Conservation (phyloP, 495 filamentous ascomycete species). For the Penicillium lividum region DNA sequence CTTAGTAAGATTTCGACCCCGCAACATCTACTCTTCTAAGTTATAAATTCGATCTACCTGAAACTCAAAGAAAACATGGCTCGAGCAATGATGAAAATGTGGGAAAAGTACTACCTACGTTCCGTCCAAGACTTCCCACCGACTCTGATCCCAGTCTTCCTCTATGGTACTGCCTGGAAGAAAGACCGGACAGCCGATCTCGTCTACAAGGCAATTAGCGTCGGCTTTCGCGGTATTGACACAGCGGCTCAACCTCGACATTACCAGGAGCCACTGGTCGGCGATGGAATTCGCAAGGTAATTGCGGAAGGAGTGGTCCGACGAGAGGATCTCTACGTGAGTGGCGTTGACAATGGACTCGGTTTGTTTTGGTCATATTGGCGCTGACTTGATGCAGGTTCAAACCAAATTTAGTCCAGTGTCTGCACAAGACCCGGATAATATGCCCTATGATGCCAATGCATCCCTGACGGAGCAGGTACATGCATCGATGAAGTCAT, state of each 20-base stretch:
- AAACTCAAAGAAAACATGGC: constrained; percentile 19
- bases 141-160: constrained; percentile 51
- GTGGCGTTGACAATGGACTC: constrained; percentile 18
- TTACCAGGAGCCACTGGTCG: constrained; percentile 74
- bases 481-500: constrained; percentile 63
- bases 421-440: constrained; percentile 57
- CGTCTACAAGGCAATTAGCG: constrained; percentile 65
- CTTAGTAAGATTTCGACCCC: not conserved
- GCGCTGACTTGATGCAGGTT: constrained; percentile 46
- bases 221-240: constrained; percentile 75
- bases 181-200: constrained; percentile 66
- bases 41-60: not conserved
- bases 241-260: constrained; percentile 79
- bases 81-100: constrained; percentile 32
- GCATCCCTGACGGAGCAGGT: constrained; percentile 60
- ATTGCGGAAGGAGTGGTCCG: constrained; percentile 57
- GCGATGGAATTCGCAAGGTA: constrained; percentile 60
- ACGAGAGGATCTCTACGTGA: constrained; percentile 62
- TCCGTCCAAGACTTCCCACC: constrained; percentile 29
- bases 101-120: constrained; percentile 38
- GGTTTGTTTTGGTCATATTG: not conserved
- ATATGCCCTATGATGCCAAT: constrained; percentile 60
- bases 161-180: constrained; percentile 93
- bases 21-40: too few relatives aligned
- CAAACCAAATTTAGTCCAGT: constrained; percentile 80